Base-by-base conservation (phyloP, 371 early-diverging fungal genomes). In the Nematocida homosporus region DNA sequence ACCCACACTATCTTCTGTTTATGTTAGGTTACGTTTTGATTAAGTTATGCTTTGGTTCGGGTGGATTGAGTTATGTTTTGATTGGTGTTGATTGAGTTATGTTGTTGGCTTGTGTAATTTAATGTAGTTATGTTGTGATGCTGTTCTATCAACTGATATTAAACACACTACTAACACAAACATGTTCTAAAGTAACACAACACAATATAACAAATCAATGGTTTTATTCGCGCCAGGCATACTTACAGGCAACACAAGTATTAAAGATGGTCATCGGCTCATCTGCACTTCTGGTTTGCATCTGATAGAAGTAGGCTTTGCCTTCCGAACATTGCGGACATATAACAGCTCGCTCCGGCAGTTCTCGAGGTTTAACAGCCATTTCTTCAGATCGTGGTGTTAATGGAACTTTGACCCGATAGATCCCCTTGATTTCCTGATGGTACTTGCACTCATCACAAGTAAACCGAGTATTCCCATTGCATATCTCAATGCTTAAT, bases 261-360 rank as follows among this genome's bases (percentile, higher is more conserved):
- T 85, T 83, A 76, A 85, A 83, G 38, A 85, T 82, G 1, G 85
- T 85, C 81, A 81, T 83, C 2, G 85, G 83, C 66, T 85, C 98
- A 88, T 97, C 98, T 25, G 98, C 98, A 79, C 90, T 90, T 48
- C 98, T 87, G 66, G 95, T 97, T 86, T 93, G 93, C 88, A 91
- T 89, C 86, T 97, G 96, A 86, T 88, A 93, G 84, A 93, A 97
- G 6, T 89, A 89, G 72, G 90, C 89, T 79, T 88, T 91, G 56
- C 93, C 87, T 50, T 87, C 80, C 56, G 87, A 88, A 86, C 99
- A 98, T 81, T 91, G 90, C 41, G 92, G 56, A 65, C 80, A 77
- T 16, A 83, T 40, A 53, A 77, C 75, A 78, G 78, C 38, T 66
- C 78, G 57, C 76, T 63, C 64, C 79, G 50, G 72, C 13, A 42